Conservation (phyloP, 2,329 filamentous ascomycete species). For the Xylaria polymorpha region DNA sequence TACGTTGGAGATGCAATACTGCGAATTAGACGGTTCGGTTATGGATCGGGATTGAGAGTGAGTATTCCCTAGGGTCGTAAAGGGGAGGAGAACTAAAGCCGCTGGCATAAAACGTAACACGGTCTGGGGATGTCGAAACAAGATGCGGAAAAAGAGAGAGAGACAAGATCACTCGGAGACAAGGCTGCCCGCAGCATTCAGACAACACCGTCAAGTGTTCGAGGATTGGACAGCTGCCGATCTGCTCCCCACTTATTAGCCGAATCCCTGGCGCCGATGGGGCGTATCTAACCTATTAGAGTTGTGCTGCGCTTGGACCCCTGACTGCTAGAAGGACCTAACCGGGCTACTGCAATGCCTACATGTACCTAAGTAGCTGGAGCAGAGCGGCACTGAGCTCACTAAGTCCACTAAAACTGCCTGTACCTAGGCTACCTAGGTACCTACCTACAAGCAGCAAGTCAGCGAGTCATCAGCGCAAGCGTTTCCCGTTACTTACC, state of each 20-base stretch:
- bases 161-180: conserved; percentile 26
- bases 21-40: not conserved
- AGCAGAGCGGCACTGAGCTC: not conserved
- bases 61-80: not conserved
- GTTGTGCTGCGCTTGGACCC: not conserved
- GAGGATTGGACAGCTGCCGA: conserved; percentile 28
- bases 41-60: not conserved
- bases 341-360: no score
- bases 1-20: not conserved
- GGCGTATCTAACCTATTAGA: conserved; percentile 3
- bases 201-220: conserved; percentile 17
- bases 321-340: not conserved
- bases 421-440: no score
- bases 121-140: conserved; percentile 4
- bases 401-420: not conserved
- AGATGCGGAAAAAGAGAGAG: conserved; percentile 16
- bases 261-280: conserved; percentile 22
- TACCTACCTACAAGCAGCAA: no score
- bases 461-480: not conserved
- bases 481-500: not conserved
- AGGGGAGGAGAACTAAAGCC: conserved; percentile 1
- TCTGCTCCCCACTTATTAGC: conserved; percentile 33
- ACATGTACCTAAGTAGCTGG: conserved; percentile 8
- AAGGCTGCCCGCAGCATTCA: conserved; percentile 38
- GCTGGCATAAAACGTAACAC: conserved; percentile 14